A percentile compares a stretch with the other conserved stretches of the same genome.
These are phyloP conservation scores for Wickerhamiella qilinensis DNA, from an alignment of 805 yeast genomes.

Conservation along the genomic window DNA sequence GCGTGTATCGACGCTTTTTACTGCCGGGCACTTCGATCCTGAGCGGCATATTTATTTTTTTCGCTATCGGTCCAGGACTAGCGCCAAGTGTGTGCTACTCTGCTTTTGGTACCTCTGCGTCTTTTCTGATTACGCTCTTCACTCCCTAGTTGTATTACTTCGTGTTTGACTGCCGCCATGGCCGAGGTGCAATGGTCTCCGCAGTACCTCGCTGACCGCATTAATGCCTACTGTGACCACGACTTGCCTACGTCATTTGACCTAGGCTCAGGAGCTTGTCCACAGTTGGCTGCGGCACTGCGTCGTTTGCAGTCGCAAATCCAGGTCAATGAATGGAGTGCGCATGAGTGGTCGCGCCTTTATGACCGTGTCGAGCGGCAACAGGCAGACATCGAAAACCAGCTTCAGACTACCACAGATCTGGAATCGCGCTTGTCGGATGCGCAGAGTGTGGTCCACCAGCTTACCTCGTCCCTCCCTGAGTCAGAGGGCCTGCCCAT, in stretches of 20 bases:
- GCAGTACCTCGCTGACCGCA: constrained; percentile 10
- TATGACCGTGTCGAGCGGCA: constrained; percentile 21
- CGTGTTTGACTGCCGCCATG: no score
- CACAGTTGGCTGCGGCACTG: constrained; percentile 12
- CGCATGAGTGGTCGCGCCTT: constrained; percentile 17
- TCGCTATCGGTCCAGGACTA: no score
- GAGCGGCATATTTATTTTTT: no score
- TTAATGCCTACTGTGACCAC: constrained; percentile 13
- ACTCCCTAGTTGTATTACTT: no score
- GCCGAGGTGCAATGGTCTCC: not conserved
- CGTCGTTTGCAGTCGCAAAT: constrained; percentile 13
- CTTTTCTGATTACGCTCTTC: no score
- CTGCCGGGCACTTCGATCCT: no score
- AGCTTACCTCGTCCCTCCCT: constrained; percentile 19
- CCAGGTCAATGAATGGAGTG: constrained; percentile 13
- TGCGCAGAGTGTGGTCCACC: constrained; percentile 21
- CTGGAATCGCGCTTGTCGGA: constrained; percentile 20
- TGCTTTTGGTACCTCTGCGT: no score
- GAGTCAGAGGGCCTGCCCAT: constrained; percentile 10
- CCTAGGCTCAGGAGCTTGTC: constrained; percentile 10
- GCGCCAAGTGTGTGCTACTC: no score
- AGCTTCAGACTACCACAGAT: constrained; percentile 20
- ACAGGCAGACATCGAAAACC: constrained; percentile 22
- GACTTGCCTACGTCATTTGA: constrained; percentile 8
- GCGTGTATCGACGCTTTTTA: no score